Base-by-base conservation (phyloP, 1,284 basidiomycete genomes). In the Tranzscheliella williamsii region DNA sequence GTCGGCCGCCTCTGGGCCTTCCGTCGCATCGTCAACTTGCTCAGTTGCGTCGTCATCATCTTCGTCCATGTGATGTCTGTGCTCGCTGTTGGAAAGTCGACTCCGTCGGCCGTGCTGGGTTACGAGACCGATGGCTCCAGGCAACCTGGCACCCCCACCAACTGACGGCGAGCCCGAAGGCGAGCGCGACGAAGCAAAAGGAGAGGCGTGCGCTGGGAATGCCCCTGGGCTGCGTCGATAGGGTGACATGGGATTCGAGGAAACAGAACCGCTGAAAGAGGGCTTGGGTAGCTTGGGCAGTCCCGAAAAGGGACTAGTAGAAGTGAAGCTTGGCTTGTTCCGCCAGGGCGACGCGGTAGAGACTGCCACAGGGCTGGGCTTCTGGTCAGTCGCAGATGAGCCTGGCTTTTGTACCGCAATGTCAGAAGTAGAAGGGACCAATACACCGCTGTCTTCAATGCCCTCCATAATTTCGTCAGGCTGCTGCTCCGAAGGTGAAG, bases 231-330 rank as follows among this genome's bases (percentile, higher is more conserved):
- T 62, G 24, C 42, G 32, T 9, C 29, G 40, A 29, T 51, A 52
- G 4, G 47, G 42, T 0, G 56, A 60, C 15, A 39, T 44, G n/a
- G 52, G 55, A 21, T 37, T 43, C 5, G 61, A 64, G 7, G 52
- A 49, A 4, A 53, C 39, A 2, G 50, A 24, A n/a, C 21, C 21
- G 5, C 12, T 12, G 16, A 42, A 42, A 4, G 21, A 8, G 16
- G 8, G 18, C 22, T 31, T 22, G 8, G 55, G 43, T 15, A 65
- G 44, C 42, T 65, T 65, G 13, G 62, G 62, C 7, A 55, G 49
- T 15, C 62, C 62, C 13, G 62, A 65, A 22, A 65, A 65, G 22
- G 62, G 62, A 36, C 56, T 60, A 35, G 51, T 60, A 9, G 62
- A 65, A 4, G 56, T 65, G 29, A 65, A 39, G 11, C 31, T 60